Base-by-base conservation (phyloP, 805 yeast species). In the Wickerhamiella nectarea region DNA sequence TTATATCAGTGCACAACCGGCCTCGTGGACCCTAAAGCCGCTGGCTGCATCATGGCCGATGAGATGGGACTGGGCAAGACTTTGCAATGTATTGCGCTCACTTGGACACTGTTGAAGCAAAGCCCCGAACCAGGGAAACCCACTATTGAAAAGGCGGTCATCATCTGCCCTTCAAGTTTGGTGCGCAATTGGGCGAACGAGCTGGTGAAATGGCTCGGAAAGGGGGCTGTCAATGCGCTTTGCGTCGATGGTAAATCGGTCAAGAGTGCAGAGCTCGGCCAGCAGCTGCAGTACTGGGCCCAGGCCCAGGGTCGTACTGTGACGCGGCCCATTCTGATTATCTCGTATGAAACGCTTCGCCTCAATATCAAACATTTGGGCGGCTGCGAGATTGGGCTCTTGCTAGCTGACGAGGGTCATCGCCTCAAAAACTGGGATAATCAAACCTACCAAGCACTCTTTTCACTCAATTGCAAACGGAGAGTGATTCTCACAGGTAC, bases 151-250 rank as follows among this genome's bases (percentile, higher is more conserved):
- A 91, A 91, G 60, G 80, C 89, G 51, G 78, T 89, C 41, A 85
- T 89, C 47, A 96, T 86, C 1, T 89, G 98, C 58, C 98, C 98
- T 1, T 84, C 95, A 0, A 81, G 94, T 8, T 67, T 89, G 52
- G 98, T 89, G 24, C 71, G 85, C 46, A 89, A 89, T 56, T 89
- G 98, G 98, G 97, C 97, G 1, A 89, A 91, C 57, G 98, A 89
- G 62, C 74, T 89, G 42, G 74, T 76, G 33, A 89, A 89, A 61
- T 89, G 98, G 98, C 68, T 89, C 17, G 98, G 98, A 0, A 81
- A 80, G 51, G 95, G 91, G n/a, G 75, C 82, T 0, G 57, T 89
- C 6, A 77, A 91, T 1, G 91, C 96, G 0, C 65, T 91, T 43
- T 95, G 96, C 0, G 77, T 84, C 11, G 97, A 91, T 58, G 98